Conservation (phyloP, 148 eudicot genomes). For the Vaccinium darrowii region DNA sequence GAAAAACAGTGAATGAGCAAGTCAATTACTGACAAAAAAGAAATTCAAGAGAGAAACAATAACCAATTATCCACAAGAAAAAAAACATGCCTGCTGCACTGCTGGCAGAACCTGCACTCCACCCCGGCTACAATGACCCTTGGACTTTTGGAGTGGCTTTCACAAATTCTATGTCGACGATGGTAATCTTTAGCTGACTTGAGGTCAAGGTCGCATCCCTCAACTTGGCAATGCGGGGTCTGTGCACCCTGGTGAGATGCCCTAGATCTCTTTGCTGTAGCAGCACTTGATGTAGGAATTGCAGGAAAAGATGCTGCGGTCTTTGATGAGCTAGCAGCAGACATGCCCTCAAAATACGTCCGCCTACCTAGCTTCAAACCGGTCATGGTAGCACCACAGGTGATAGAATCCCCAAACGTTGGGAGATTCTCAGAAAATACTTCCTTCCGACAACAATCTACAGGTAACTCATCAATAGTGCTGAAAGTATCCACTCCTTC, state of each 20-base stretch:
- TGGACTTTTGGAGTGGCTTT: slow-evolving; percentile 64
- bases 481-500: slow-evolving; percentile 34
- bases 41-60: not conserved
- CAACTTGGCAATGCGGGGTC: slow-evolving; percentile 50
- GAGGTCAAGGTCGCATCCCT: slow-evolving; percentile 61
- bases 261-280: slow-evolving; percentile 37
- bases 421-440: slow-evolving; percentile 31
- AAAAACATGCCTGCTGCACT: slow-evolving; percentile 72
- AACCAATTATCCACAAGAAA: not conserved
- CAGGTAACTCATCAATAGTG: slow-evolving; percentile 34
- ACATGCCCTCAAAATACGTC: slow-evolving; percentile 46
- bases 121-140: slow-evolving; percentile 59
- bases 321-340: slow-evolving; percentile 19
- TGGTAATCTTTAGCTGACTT: slow-evolving; percentile 65
- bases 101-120: slow-evolving; percentile 70
- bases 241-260: slow-evolving; percentile 29
- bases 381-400: slow-evolving; percentile 53
- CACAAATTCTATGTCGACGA: slow-evolving; percentile 72
- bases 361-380: slow-evolving; percentile 69
- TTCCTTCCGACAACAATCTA: slow-evolving; percentile 35
- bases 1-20: not conserved
- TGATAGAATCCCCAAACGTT: slow-evolving; percentile 38
- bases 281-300: slow-evolving; percentile 14
- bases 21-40: not conserved
- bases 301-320: not conserved